phyloP scores from a whole-genome alignment of 176 grass and related monocot genomes.

The Musa itinerans region DNA sequence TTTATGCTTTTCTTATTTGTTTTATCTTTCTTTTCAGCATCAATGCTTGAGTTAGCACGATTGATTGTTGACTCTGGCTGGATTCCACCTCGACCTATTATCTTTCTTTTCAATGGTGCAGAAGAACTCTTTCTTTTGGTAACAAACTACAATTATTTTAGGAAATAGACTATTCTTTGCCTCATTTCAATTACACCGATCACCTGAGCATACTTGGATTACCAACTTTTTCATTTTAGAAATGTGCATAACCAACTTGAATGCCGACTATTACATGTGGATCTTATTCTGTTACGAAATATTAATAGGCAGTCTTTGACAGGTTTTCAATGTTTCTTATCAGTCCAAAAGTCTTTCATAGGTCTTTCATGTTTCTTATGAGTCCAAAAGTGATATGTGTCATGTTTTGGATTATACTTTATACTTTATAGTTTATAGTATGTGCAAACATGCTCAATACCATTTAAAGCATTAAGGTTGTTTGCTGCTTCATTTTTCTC shows the following conservation, averaged over 20 bases:
- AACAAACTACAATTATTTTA: slow-evolving; percentile 24
- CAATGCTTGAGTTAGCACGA: slow-evolving; percentile 96
- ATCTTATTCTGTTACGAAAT: neutral
- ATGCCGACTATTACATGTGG: neutral
- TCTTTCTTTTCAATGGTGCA: slow-evolving; percentile 98
- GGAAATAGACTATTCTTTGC: neutral
- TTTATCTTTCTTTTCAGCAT: slow-evolving; percentile 59
- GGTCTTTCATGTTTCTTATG: too few species aligned
- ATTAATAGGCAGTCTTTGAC: neutral
- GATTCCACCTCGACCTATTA: slow-evolving; percentile 77
- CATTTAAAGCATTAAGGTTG: too few species aligned
- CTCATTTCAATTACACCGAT: neutral
- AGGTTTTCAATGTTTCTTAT: neutral
- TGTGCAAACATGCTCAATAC: too few species aligned
- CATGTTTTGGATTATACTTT: too few species aligned
- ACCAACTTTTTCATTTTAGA: too few species aligned
- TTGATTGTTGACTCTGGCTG: slow-evolving; percentile 80
- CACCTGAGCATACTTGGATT: too few species aligned
- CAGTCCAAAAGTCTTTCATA: too few species aligned
- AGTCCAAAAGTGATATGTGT: too few species aligned
- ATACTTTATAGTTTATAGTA: too few species aligned
- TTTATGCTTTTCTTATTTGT: slow-evolving; percentile 7
- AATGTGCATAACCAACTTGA: neutral
- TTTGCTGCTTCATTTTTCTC: too few species aligned
- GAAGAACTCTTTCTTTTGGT: slow-evolving; percentile 99